phyloP scores from a whole-genome alignment of 768 basidiomycete species.

The Tricholoma saponaceum region DNA sequence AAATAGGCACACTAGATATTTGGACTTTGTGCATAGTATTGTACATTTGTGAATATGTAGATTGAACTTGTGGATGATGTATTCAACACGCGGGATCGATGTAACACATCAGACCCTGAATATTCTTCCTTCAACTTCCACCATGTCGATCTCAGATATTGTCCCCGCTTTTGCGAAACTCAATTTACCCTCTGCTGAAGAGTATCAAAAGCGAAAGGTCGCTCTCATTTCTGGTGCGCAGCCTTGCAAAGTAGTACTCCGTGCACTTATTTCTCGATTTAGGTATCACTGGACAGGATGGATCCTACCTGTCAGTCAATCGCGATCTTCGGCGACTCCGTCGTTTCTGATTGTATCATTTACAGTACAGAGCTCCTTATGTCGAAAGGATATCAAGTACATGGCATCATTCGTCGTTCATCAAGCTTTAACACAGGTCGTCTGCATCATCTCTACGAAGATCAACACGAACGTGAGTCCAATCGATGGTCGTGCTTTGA shows the following conservation, averaged over 20 bases:
- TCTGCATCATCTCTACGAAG: slow-evolving; percentile 88
- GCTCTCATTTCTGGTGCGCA: slow-evolving; percentile 85
- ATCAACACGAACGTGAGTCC: slow-evolving; percentile 83
- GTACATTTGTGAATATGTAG: background rate
- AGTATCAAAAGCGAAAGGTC: slow-evolving; percentile 88
- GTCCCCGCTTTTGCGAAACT: slow-evolving; percentile 46
- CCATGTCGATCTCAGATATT: slow-evolving; percentile 41
- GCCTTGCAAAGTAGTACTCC: slow-evolving; percentile 14
- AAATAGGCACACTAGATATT: slow-evolving; percentile 8
- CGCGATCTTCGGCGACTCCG: slow-evolving; percentile 1
- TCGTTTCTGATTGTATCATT: slow-evolving; percentile 6
- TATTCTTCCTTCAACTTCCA: slow-evolving; percentile 11
- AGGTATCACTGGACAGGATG: slow-evolving; percentile 97
- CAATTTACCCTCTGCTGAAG: slow-evolving; percentile 66
- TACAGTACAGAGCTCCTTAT: slow-evolving; percentile 78
- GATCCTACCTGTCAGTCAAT: slow-evolving; percentile 79
- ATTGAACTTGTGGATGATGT: background rate
- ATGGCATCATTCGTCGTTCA: slow-evolving; percentile 94
- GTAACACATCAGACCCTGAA: too few relatives aligned
- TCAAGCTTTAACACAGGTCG: slow-evolving; percentile 98
- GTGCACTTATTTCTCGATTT: slow-evolving; percentile 1
- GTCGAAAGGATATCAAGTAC: slow-evolving; percentile 87
- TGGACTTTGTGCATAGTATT: background rate
- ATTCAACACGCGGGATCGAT: too few relatives aligned
- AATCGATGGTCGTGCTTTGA: background rate